Percentiles rank a stretch among this genome's conserved stretches.
phyloP scores from a whole-genome alignment of 768 basidiomycete species.

The Rubroboletus satanas region DNA sequence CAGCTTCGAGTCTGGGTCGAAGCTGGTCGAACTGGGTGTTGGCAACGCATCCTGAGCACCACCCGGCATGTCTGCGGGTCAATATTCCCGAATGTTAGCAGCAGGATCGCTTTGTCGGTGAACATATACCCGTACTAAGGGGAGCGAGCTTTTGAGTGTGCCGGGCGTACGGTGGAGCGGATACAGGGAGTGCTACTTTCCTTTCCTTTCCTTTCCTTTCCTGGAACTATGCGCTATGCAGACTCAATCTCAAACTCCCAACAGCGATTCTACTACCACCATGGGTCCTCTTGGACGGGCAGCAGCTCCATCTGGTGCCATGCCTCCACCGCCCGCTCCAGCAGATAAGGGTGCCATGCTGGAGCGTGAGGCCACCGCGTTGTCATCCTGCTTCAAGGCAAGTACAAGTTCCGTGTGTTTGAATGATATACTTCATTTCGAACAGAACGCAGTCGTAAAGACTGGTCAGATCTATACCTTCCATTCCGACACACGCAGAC shows the following conservation, averaged over 20 bases:
- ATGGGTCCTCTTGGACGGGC: slow-evolving; percentile 19
- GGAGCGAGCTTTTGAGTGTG: neutral
- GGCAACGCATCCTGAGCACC: slow-evolving; percentile 14
- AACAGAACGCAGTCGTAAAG: slow-evolving; percentile 60
- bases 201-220: slow-evolving; percentile 30
- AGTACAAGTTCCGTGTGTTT: slow-evolving; percentile 4
- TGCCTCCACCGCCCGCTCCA: slow-evolving; percentile 53
- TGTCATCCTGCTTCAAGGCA: slow-evolving; percentile 58
- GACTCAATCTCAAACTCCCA: slow-evolving; percentile 37
- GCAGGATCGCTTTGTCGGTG: neutral
- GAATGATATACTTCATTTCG: neutral
- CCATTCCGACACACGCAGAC: slow-evolving; percentile 57
- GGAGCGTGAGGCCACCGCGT: slow-evolving; percentile 60
- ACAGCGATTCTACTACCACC: slow-evolving; percentile 10
- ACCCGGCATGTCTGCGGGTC: slow-evolving; percentile 21
- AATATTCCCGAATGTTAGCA: neutral
- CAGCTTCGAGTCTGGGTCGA: slow-evolving; percentile 11
- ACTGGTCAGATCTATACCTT: slow-evolving; percentile 70
- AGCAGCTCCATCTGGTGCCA: slow-evolving; percentile 33
- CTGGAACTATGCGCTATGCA: slow-evolving; percentile 36
- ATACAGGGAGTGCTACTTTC: neutral
- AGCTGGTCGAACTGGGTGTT: slow-evolving; percentile 14
- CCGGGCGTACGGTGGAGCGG: neutral
- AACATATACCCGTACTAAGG: neutral
- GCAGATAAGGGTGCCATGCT: slow-evolving; percentile 41